A percentile compares a stretch with the other conserved stretches of the same genome.
Conservation (phyloP, 2,329 filamentous ascomycete genomes). For the Orbilia ellipsospora region DNA sequence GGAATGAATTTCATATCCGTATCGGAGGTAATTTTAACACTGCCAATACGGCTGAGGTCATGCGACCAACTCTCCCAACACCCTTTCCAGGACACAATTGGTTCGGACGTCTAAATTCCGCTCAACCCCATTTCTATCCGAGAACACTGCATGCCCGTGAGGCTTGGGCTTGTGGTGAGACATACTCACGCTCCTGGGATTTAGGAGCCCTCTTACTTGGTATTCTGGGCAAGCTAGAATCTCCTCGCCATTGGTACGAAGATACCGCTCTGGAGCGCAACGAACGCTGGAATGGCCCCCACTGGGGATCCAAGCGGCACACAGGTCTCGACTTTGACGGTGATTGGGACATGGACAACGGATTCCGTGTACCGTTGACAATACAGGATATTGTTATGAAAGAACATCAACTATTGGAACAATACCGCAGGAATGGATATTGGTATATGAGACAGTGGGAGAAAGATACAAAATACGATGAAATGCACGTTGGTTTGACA, state of each 20-base stretch:
- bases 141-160: constrained; percentile 5
- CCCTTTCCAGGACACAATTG: constrained; percentile 14
- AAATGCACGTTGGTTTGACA: constrained; percentile 35
- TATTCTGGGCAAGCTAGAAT: constrained; percentile 45
- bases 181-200: constrained; percentile 17
- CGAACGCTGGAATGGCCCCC: constrained; percentile 45
- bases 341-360: constrained; percentile 51
- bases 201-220: constrained; percentile 36
- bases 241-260: constrained; percentile 41
- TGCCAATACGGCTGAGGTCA: constrained; percentile 9
- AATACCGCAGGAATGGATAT: constrained; percentile 35
- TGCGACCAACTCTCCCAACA: constrained; percentile 20
- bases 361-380: constrained; percentile 32
- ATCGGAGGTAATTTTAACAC: constrained; percentile 28
- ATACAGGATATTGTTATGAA: constrained; percentile 25
- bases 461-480: constrained; percentile 18
- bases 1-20: constrained; percentile 35
- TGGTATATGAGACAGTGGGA: constrained; percentile 47
- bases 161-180: constrained; percentile 4
- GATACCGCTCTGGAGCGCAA: constrained; percentile 32
- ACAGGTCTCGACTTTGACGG: constrained; percentile 40
- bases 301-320: not conserved
- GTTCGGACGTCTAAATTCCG: not conserved
- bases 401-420: constrained; percentile 25
- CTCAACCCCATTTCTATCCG: constrained; percentile 7